A percentile compares a stretch with the other conserved stretches of the same genome.
Conservation (phyloP, 2,329 filamentous ascomycete genomes). For the Aspergillus sp. region DNA sequence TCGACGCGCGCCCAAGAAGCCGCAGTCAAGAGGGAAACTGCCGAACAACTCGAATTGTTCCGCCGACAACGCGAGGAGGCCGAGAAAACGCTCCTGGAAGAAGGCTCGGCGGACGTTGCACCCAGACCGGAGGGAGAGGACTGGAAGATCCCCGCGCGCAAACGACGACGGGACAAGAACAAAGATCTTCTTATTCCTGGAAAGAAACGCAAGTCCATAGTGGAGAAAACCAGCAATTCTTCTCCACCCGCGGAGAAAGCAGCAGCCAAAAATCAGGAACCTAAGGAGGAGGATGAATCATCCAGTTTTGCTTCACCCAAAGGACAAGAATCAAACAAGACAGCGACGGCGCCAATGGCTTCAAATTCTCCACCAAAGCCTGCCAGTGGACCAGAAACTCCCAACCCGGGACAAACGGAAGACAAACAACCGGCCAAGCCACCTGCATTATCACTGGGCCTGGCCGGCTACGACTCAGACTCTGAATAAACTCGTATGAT, state of each 20-base stretch:
- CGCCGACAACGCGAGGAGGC: constrained; percentile 59
- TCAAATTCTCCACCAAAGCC: background rate
- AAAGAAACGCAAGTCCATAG: constrained; percentile 44
- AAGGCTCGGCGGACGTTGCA: constrained; percentile 31
- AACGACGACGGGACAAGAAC: constrained; percentile 53
- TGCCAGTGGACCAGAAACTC: background rate
- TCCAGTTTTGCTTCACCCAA: background rate
- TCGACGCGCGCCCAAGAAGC: constrained; percentile 57
- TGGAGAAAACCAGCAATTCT: constrained; percentile 15
- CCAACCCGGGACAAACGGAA: background rate
- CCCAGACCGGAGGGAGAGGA: constrained; percentile 40
- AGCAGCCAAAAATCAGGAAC: constrained; percentile 1
- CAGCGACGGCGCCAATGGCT: background rate
- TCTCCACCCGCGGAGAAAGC: constrained; percentile 10
- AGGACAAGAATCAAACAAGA: background rate
- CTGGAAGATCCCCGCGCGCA: constrained; percentile 52
- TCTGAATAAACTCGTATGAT: constrained; percentile 30
- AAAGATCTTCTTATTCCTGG: constrained; percentile 39
- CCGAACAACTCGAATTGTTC: constrained; percentile 59
- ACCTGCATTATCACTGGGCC: constrained; percentile 28
- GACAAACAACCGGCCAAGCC: constrained; percentile 18
- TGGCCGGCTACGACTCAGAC: constrained; percentile 42
- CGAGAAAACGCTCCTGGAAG: constrained; percentile 49
- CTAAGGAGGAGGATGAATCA: constrained; percentile 1
- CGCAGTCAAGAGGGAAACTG: constrained; percentile 57